Percentiles rank a stretch among this genome's conserved stretches.
Evolutionary conservation across 176 grass and related monocot genomes (phyloP).

Genomic region (Luzula sylvatica): DNA sequence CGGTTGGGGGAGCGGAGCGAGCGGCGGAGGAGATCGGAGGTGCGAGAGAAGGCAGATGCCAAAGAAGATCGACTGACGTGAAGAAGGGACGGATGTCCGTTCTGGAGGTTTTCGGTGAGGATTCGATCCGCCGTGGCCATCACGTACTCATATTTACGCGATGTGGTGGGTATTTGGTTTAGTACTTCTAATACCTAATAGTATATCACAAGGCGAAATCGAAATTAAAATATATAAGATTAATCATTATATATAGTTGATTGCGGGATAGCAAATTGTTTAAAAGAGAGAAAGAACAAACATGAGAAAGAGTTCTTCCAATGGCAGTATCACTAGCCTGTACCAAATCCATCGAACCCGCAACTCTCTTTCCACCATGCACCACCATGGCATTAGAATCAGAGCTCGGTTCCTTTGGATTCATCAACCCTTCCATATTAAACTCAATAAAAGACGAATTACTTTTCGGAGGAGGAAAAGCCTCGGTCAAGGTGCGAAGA

Average conservation of each 20-base stretch:
- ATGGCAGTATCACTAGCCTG: conserved; percentile 21
- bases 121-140: conserved; percentile 22
- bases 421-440: conserved; percentile 11
- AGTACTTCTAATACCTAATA: conserved; percentile 14
- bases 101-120: conserved; percentile 22
- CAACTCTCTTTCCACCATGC: neutral
- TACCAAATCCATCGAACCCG: neutral
- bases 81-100: conserved; percentile 17
- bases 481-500: conserved; percentile 15
- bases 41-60: conserved; percentile 26
- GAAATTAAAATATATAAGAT: neutral
- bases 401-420: conserved; percentile 1
- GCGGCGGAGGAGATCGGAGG: conserved; percentile 23
- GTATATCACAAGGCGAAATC: neutral
- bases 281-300: too few relatives aligned
- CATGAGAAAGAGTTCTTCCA: conserved; percentile 30
- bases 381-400: conserved; percentile 10
- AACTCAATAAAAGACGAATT: neutral
- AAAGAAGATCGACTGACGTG: conserved; percentile 20
- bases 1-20: conserved; percentile 20
- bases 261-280: neutral
- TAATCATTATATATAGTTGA: neutral
- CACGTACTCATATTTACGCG: conserved; percentile 34
- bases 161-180: conserved; percentile 26
- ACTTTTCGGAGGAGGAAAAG: conserved; percentile 5